Evolutionary conservation across 1,284 basidiomycete species (phyloP).

Genomic region (Cryptococcus wingfieldii): DNA sequence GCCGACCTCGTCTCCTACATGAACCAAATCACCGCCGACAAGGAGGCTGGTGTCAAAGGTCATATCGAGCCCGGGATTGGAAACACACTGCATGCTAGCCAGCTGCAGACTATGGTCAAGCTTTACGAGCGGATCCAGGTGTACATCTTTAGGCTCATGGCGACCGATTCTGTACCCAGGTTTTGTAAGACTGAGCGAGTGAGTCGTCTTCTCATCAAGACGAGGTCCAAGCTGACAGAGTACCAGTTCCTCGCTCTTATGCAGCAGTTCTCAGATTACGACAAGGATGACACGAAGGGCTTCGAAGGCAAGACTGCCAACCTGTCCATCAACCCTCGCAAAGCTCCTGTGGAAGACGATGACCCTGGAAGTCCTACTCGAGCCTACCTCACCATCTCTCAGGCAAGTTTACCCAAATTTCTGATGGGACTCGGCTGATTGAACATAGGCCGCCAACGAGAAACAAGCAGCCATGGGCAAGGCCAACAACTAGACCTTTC

Average conservation of each 20-base stretch:
- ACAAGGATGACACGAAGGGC: constrained; percentile 3
- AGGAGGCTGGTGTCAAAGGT: constrained; percentile 61
- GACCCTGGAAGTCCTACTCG: constrained; percentile 28
- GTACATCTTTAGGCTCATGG: constrained; percentile 96
- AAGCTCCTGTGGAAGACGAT: constrained; percentile 13
- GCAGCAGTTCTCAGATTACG: constrained; percentile 11
- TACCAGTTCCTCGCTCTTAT: constrained; percentile 33
- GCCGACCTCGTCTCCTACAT: constrained; percentile 91
- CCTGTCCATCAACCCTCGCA: constrained; percentile 16
- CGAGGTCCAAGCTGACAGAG: not conserved
- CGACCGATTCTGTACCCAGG: constrained; percentile 93
- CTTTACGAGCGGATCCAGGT: constrained; percentile 94
- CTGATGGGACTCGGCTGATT: not conserved
- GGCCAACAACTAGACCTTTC: too few relatives aligned
- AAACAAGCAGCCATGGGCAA: constrained; percentile 10
- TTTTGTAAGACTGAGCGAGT: constrained; percentile 46
- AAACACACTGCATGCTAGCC: constrained; percentile 69
- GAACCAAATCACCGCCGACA: constrained; percentile 72
- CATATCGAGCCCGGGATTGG: constrained; percentile 70
- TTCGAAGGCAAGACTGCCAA: constrained; percentile 21
- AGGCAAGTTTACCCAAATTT: constrained; percentile 24
- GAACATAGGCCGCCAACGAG: constrained; percentile 13
- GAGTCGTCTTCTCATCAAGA: constrained; percentile 8
- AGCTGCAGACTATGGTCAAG: constrained; percentile 87
- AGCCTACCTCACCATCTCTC: constrained; percentile 49